These are phyloP conservation scores for Dactylellina haptotyla DNA, from an alignment of 2,329 filamentous ascomycete species.

Conservation along the genomic window DNA sequence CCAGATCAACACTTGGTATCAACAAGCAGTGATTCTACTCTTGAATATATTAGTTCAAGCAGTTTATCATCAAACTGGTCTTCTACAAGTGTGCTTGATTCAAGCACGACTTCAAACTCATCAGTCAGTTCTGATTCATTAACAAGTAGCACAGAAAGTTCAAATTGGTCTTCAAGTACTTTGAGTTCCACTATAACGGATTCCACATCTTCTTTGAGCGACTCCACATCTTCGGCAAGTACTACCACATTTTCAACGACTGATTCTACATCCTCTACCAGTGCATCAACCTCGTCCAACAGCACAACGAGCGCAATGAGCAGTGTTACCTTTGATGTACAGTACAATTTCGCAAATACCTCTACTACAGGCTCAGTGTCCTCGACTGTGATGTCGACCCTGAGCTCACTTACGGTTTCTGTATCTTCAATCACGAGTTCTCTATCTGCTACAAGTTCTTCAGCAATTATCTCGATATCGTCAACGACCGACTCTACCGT, in stretches of 20 bases:
- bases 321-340: neutral
- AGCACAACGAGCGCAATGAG: neutral
- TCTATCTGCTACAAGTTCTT: neutral
- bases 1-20: conserved; percentile 20
- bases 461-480: neutral
- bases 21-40: too few relatives aligned
- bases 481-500: neutral
- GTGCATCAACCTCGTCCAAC: neutral
- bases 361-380: neutral
- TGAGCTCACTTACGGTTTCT: neutral
- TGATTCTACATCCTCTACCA: neutral
- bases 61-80: too few relatives aligned
- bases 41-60: too few relatives aligned
- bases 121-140: neutral
- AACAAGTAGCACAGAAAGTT: neutral
- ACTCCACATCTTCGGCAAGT: neutral
- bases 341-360: neutral
- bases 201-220: neutral
- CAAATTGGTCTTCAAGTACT: neutral
- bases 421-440: neutral
- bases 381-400: neutral
- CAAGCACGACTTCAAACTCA: neutral
- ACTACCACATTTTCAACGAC: too few relatives aligned
- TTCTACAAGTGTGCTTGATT: neutral
- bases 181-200: neutral